A percentile compares a stretch with the other conserved stretches of the same genome.
phyloP scores from a whole-genome alignment of 2,329 filamentous ascomycete species.

The Penicillium sp. region DNA sequence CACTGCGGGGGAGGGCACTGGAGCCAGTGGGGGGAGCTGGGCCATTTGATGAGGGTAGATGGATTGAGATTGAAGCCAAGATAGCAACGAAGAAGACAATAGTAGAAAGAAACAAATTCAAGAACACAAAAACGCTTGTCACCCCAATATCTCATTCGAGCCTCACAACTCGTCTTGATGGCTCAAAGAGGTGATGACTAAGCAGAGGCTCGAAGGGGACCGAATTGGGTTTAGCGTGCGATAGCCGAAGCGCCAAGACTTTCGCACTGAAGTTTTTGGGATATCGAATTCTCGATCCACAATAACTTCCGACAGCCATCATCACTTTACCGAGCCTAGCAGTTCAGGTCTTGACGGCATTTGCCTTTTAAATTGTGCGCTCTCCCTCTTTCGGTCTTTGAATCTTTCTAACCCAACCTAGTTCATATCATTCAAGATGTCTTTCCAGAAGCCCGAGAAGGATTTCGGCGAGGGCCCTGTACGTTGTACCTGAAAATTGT shows the following conservation, averaged over 20 bases:
- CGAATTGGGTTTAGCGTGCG: constrained; percentile 37
- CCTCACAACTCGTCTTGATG: constrained; percentile 8
- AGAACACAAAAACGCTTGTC: constrained; percentile 4
- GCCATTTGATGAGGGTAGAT: constrained; percentile 30
- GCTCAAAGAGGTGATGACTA: constrained; percentile 16
- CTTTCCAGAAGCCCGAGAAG: constrained; percentile 95
- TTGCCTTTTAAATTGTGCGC: constrained; percentile 27
- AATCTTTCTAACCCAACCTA: constrained; percentile 22
- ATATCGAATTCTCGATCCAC: constrained; percentile 22
- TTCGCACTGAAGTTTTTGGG: constrained; percentile 28
- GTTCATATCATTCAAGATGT: constrained; percentile 64
- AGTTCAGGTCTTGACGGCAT: constrained; percentile 79
- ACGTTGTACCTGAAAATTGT: constrained; percentile 42
- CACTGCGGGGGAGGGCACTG: constrained; percentile 71
- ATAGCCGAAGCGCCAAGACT: constrained; percentile 43
- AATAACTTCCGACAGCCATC: constrained; percentile 46
- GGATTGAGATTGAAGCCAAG: constrained; percentile 4
- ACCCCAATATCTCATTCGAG: constrained; percentile 5
- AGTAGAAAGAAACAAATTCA: constrained; percentile 9
- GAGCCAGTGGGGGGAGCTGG: constrained; percentile 70
- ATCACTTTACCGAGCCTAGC: constrained; percentile 78
- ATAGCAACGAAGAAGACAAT: not conserved
- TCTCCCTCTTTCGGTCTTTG: constrained; percentile 1
- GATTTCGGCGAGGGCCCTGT: constrained; percentile 85
- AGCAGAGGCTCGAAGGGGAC: constrained; percentile 15